Evolutionary conservation across 768 basidiomycete genomes (phyloP).

Genomic region (Rhodotorula babjevae): DNA sequence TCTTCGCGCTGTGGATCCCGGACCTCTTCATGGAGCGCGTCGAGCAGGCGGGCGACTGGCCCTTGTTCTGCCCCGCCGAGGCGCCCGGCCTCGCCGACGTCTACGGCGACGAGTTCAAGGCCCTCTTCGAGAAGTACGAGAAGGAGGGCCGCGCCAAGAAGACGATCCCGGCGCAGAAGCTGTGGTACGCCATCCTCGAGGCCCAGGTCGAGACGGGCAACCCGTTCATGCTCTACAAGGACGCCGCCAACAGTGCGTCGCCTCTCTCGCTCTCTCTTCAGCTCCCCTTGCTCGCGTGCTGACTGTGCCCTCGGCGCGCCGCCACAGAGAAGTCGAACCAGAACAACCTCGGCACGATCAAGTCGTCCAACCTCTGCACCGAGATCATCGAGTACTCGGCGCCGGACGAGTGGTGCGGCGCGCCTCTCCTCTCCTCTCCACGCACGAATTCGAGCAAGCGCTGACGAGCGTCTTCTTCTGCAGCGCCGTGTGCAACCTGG

Average conservation of each 20-base stretch:
- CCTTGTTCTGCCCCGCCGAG: constrained; percentile 95
- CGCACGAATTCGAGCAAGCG: not conserved
- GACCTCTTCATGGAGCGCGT: constrained; percentile 99
- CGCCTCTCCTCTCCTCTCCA: too few species aligned
- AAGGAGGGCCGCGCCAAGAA: constrained; percentile 78
- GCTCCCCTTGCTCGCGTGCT: not conserved
- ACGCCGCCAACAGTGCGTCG: constrained; percentile 72
- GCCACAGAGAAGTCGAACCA: constrained; percentile 91
- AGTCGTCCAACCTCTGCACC: constrained; percentile 97
- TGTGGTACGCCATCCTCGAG: constrained; percentile 96
- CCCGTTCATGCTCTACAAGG: constrained; percentile 99
- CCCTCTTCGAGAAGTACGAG: constrained; percentile 79
- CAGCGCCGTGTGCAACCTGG: constrained; percentile 90
- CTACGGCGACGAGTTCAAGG: constrained; percentile 82
- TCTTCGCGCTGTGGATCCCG: constrained; percentile 96
- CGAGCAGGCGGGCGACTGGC: constrained; percentile 82
- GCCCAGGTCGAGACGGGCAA: constrained; percentile 96
- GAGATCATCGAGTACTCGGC: constrained; percentile 98
- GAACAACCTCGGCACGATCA: constrained; percentile 96
- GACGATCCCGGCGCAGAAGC: constrained; percentile 85
- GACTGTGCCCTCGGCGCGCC: not conserved
- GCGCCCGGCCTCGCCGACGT: constrained; percentile 85
- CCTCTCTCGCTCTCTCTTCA: not conserved
- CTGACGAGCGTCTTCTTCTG: not conserved
- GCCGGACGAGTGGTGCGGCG: constrained; percentile 60